These are phyloP conservation scores for Pseudozyma sp. DNA, from an alignment of 1,284 basidiomycete species.

Conservation along the genomic window DNA sequence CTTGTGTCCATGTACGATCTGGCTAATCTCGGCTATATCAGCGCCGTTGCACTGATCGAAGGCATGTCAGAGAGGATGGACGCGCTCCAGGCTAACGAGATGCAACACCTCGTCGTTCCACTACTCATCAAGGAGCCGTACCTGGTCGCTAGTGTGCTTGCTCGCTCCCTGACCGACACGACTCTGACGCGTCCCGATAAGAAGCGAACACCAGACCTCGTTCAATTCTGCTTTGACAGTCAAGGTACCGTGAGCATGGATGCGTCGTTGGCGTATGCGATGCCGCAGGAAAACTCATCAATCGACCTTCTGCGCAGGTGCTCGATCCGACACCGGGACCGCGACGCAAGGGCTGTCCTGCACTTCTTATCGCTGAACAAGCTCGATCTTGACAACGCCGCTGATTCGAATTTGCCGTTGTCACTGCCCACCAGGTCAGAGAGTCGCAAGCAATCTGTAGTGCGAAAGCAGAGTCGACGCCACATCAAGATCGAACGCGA, in stretches of 20 bases:
- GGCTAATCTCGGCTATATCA: constrained; percentile 16
- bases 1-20: constrained; percentile 22
- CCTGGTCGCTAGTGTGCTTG: constrained; percentile 18
- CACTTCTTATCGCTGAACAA: constrained; percentile 24
- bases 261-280: constrained; percentile 18
- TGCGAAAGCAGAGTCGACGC: constrained; percentile 15
- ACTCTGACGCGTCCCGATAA: constrained; percentile 18
- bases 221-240: constrained; percentile 4
- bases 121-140: constrained; percentile 15
- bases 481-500: neutral
- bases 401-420: constrained; percentile 3
- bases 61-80: constrained; percentile 35
- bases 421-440: constrained; percentile 16
- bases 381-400: constrained; percentile 22
- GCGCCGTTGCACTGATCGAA: constrained; percentile 15
- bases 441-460: constrained; percentile 10
- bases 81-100: constrained; percentile 10
- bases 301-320: neutral
- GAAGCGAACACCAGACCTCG: neutral
- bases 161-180: constrained; percentile 12
- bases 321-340: constrained; percentile 7
- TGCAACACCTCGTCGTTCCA: constrained; percentile 21
- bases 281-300: constrained; percentile 14
- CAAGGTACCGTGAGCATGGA: neutral
- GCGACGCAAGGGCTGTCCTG: constrained; percentile 21